These are phyloP conservation scores for Uncinocarpus reesii DNA, from an alignment of 2,329 filamentous ascomycete genomes.

Conservation along the genomic window DNA sequence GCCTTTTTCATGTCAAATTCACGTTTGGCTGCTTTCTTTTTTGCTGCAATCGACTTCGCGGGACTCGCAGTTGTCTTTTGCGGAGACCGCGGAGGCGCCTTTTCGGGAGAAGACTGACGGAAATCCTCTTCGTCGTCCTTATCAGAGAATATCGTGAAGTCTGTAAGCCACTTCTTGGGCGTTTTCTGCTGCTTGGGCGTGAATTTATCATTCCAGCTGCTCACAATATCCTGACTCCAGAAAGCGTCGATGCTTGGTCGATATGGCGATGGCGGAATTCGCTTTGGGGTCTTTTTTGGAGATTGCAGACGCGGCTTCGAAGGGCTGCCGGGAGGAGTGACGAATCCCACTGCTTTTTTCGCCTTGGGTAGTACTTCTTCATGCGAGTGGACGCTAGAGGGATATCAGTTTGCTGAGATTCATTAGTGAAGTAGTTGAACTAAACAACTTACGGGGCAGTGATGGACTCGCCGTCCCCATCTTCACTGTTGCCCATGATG, in stretches of 20 bases:
- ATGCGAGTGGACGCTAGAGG: neutral
- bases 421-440: neutral
- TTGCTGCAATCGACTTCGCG: conserved; percentile 20
- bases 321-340: conserved; percentile 38
- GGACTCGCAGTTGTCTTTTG: conserved; percentile 23
- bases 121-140: conserved; percentile 16
- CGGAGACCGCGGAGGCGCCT: conserved; percentile 19
- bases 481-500: neutral
- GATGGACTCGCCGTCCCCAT: neutral
- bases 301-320: conserved; percentile 37
- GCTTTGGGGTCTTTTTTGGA: conserved; percentile 36
- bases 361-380: neutral
- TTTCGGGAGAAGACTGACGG: conserved; percentile 29
- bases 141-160: conserved; percentile 30
- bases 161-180: conserved; percentile 11
- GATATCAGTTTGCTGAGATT: neutral
- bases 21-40: conserved; percentile 36
- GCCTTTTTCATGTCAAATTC: conserved; percentile 47
- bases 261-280: conserved; percentile 42
- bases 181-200: conserved; percentile 39
- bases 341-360: conserved; percentile 12
- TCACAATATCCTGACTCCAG: conserved; percentile 44
- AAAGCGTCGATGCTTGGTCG: conserved; percentile 45
- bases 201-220: conserved; percentile 46
- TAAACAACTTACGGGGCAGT: neutral